Evolutionary conservation across 129 eudicot genomes (phyloP), one percentile per base, ranked within the genome.

Genomic region (Flaveria bidentis): DNA sequence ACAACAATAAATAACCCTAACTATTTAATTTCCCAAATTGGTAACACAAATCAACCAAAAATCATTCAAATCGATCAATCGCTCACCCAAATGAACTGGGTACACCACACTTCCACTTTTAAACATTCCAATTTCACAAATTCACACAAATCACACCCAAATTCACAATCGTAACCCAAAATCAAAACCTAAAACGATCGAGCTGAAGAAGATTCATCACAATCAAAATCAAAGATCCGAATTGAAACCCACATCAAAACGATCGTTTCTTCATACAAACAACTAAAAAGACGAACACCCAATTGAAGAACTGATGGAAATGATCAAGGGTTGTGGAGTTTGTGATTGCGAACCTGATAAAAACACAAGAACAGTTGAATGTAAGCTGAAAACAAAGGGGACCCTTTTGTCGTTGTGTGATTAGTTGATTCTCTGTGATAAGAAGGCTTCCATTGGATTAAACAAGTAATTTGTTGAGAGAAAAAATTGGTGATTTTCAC

Each of bases 271-370:
- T 36, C 8, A 36, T 36, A 36, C 41, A 36, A 36, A 36, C 41
- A 36, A 36, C 41, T 33, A 5, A 33, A 33, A 33, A 33, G 7
- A 4, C 33, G 39, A 33, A 33, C 6, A 69, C n/a, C 7, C 39
- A 77, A 69, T 18, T 58, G 42, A 41, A 62, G 47, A 26, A 69
- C 41, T 14, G 67, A 80, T 62, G 69, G 77, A 56, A 9, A 20
- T 12, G 81, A 76, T 83, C 45, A 76, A 69, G 39, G 63, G 39
- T 58, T 36, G 41, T 36, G 41, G 41, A 36, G 41, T 36, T 18
- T 69, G 55, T n/a, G 63, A 74, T 50, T 73, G 62, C 76, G 81
- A 55, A 88, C 90, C 85, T 81, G 83, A 74, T 51, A 62, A 84
- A 50, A 82, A 55, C 70, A 77, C 71, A 78, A 41, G 76, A 76